Conservation (phyloP, 257 asterid species). For the Misopates orontium region DNA sequence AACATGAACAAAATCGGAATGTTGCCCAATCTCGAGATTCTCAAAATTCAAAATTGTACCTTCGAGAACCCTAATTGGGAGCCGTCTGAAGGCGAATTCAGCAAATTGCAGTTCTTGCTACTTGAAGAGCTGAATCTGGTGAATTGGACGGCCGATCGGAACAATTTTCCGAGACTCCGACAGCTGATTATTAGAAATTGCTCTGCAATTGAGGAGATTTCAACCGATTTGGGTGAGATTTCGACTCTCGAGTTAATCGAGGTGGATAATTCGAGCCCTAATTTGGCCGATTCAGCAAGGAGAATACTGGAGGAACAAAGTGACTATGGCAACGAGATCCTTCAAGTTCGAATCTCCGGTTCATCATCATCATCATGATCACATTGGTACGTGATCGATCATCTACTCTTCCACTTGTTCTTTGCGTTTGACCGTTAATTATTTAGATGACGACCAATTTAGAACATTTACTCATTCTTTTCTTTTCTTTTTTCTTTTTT, state of each 20-base stretch:
- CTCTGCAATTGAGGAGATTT: constrained; percentile 21
- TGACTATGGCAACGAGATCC: constrained; percentile 23
- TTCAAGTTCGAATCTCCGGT: constrained; percentile 12
- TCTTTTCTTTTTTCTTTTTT: no score
- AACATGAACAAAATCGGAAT: not conserved
- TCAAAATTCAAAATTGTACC: not conserved
- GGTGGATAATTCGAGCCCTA: constrained; percentile 17
- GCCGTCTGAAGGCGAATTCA: constrained; percentile 13
- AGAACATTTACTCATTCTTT: no score
- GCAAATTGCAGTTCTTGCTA: not conserved
- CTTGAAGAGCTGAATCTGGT: not conserved
- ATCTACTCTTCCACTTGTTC: no score
- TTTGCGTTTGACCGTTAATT: no score
- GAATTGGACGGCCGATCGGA: constrained; percentile 20
- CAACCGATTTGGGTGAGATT: constrained; percentile 28
- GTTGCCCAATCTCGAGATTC: constrained; percentile 19
- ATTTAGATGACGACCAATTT: no score
- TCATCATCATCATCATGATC: no score
- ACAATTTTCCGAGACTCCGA: constrained; percentile 27
- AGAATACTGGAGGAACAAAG: constrained; percentile 31
- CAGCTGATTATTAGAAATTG: constrained; percentile 27
- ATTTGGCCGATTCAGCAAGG: constrained; percentile 15
- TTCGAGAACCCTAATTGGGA: not conserved
- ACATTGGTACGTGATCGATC: no score
- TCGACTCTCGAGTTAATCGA: constrained; percentile 29